Base-by-base conservation (phyloP, 306 rosid genomes). In the Begonia fuchsioides region DNA sequence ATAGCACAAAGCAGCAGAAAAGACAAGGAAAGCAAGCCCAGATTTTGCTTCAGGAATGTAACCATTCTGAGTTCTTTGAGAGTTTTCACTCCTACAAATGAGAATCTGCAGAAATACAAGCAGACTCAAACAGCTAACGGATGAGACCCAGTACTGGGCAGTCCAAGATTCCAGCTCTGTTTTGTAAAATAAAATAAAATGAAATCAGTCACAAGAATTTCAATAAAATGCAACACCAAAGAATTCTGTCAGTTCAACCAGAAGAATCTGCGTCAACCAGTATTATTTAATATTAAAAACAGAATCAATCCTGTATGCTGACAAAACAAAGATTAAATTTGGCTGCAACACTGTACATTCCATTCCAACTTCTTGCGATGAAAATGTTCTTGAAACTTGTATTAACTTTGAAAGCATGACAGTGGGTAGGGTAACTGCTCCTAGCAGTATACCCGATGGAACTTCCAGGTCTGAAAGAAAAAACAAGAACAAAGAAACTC, bases 61-160 rank as follows among this genome's bases (percentile, higher is more conserved):
- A 53, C 8, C 19, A 9, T 39, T 41, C 15, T 13, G 17, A 62
- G 61, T 52, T 8, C 52, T 17, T 47, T 7, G 44, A 45, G 1
- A 38, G 47, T 15, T 53, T n/a, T 32, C 50, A 17, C 60, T 49
- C 53, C 68, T 20, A 32, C 35, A 38, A 59, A 68, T 52, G 52
- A 61, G 48, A 10, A 75, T 6, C 59, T 71, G 59, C 38, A 90
- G 68, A 59, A 79, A 68, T 17, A 81, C 17, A 50, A 90, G 79
- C 47, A 90, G 85, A 32, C 74, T 17, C 57, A 80, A 57, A 73
- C 77, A 73, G 75, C 85, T 59, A 40, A 93, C 78, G 68, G 87
- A 79, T 39, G 84, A 54, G 48, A 86, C 80, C 98, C 95, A 85
- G 78, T 81, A 81, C 69, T 82, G 92, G 76, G 79, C 65, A 38